phyloP scores from a whole-genome alignment of 2,329 filamentous ascomycete genomes.

The Tricladium varicosporioides region DNA sequence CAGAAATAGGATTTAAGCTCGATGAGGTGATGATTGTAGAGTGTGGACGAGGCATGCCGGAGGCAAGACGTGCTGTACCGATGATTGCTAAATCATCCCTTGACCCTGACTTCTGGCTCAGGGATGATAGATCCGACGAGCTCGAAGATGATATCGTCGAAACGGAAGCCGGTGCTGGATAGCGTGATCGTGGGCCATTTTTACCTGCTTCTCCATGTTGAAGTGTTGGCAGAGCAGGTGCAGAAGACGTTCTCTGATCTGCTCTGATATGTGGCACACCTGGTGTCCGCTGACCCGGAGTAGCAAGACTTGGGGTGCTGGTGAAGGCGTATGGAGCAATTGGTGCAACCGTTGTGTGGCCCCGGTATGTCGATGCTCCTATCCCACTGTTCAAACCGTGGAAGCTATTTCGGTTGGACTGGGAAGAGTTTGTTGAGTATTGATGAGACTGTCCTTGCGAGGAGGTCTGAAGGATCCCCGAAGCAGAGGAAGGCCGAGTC shows the following conservation, averaged over 20 bases:
- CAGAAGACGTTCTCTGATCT: conserved; percentile 54
- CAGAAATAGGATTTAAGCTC: conserved; percentile 51
- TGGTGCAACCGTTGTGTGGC: conserved; percentile 48
- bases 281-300: conserved; percentile 34
- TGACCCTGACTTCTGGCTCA: conserved; percentile 43
- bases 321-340: conserved; percentile 78
- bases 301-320: conserved; percentile 63
- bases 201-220: conserved; percentile 34
- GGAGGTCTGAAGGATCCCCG: conserved; percentile 44
- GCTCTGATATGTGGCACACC: conserved; percentile 49
- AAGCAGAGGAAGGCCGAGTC: conserved; percentile 64
- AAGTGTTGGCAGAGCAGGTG: conserved; percentile 45
- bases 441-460: conserved; percentile 37
- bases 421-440: conserved; percentile 44
- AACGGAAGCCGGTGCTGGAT: conserved; percentile 50
- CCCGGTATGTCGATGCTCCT: conserved; percentile 50
- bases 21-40: conserved; percentile 43
- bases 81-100: conserved; percentile 53
- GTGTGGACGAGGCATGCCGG: conserved; percentile 32
- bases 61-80: conserved; percentile 31
- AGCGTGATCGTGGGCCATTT: conserved; percentile 39
- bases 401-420: conserved; percentile 48
- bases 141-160: conserved; percentile 40
- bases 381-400: conserved; percentile 49
- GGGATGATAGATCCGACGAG: conserved; percentile 35